Evolutionary conservation across 495 filamentous ascomycete species (phyloP).

Genomic region (Podospora pseudopauciseta): DNA sequence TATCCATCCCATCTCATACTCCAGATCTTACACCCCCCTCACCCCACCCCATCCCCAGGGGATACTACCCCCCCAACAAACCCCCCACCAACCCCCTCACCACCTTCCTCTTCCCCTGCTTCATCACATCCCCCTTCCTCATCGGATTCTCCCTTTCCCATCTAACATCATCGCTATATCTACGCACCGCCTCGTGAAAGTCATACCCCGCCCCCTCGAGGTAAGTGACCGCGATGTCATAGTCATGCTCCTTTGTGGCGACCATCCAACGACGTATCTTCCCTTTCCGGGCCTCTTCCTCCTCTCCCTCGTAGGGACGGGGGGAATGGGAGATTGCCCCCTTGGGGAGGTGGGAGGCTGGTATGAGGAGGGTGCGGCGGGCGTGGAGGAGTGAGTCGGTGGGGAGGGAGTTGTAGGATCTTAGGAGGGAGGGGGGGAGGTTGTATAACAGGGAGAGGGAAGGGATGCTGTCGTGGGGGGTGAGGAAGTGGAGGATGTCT

Average conservation of each 20-base stretch:
- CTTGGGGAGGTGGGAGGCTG: constrained; percentile 52
- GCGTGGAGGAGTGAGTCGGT: constrained; percentile 63
- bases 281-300: constrained; percentile 60
- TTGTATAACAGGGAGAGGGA: constrained; percentile 66
- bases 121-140: constrained; percentile 1
- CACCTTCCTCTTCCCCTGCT: constrained; percentile 36
- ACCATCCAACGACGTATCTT: constrained; percentile 71
- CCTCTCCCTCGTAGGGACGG: constrained; percentile 62
- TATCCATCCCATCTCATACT: neutral
- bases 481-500: constrained; percentile 66
- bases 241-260: constrained; percentile 65
- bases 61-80: neutral
- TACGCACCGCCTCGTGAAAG: constrained; percentile 55
- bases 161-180: constrained; percentile 61
- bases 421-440: constrained; percentile 54
- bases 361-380: constrained; percentile 64
- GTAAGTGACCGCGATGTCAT: constrained; percentile 69
- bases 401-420: constrained; percentile 59
- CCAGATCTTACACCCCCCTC: neutral
- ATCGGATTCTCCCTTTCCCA: constrained; percentile 69
- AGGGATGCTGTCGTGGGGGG: constrained; percentile 43
- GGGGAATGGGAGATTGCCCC: constrained; percentile 41
- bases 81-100: constrained; percentile 7
- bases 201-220: constrained; percentile 63
- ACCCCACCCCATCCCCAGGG: neutral